Conservation (phyloP, 164 flowering plant species). For the Tetrastigma voinierianum region DNA sequence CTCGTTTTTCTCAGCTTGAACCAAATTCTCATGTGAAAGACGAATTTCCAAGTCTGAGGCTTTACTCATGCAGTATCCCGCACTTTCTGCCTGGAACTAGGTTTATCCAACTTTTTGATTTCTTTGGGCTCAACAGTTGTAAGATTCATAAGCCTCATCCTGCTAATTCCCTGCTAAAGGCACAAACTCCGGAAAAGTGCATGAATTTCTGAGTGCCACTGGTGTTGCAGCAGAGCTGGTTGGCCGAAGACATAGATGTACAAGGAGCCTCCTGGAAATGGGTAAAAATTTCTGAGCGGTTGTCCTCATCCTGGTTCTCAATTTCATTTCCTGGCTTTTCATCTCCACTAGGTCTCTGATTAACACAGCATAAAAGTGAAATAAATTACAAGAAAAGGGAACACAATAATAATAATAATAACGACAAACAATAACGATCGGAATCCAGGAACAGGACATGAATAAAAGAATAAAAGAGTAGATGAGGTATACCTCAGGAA, state of each 20-base stretch:
- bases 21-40: conserved; percentile 23
- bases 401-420: background rate
- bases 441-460: background rate
- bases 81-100: conserved; percentile 22
- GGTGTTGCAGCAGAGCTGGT: conserved; percentile 26
- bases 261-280: conserved; percentile 49
- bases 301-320: conserved; percentile 32
- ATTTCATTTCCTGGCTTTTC: conserved; percentile 26
- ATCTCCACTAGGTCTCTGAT: conserved; percentile 47
- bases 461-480: background rate
- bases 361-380: background rate
- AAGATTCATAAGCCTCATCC: conserved; percentile 29
- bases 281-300: conserved; percentile 42
- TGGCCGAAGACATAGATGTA: conserved; percentile 42
- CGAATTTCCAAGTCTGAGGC: conserved; percentile 20
- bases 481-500: conserved; percentile 51
- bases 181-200: conserved; percentile 44
- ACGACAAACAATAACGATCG: too few relatives aligned
- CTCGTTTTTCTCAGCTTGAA: conserved; percentile 31
- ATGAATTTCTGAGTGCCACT: conserved; percentile 19
- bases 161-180: conserved; percentile 34
- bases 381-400: background rate
- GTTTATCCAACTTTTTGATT: conserved; percentile 23
- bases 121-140: conserved; percentile 23
- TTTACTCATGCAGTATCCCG: conserved; percentile 29